phyloP scores from a whole-genome alignment of 257 asterid species.

The Craterostigma plantagineum region DNA sequence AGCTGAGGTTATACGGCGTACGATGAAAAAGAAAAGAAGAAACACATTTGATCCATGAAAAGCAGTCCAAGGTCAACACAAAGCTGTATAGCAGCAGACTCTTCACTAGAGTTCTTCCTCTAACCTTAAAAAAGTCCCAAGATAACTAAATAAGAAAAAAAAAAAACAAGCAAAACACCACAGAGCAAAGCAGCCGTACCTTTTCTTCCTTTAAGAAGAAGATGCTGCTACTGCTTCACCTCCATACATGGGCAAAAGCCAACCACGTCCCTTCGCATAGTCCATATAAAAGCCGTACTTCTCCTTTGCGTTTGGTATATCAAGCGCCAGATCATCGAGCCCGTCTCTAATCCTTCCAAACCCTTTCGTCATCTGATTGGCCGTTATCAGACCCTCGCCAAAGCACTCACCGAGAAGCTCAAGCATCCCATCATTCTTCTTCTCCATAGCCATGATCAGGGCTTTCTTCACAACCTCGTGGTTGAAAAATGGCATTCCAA shows the following conservation, averaged over 20 bases:
- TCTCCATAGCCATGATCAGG: constrained; percentile 97
- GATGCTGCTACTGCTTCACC: no score
- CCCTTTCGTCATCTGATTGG: constrained; percentile 90
- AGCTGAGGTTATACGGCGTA: no score
- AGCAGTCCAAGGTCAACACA: no score
- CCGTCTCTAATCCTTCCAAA: constrained; percentile 75
- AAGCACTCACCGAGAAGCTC: constrained; percentile 63
- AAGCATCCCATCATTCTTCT: constrained; percentile 85
- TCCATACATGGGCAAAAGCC: constrained; percentile 39
- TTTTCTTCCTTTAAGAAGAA: no score
- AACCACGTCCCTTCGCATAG: constrained; percentile 39
- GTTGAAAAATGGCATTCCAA: constrained; percentile 86
- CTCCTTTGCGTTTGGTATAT: constrained; percentile 78
- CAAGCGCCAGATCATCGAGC: constrained; percentile 87
- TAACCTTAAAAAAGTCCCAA: no score
- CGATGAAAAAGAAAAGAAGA: no score
- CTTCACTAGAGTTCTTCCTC: no score
- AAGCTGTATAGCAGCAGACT: no score
- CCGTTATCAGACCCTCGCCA: constrained; percentile 76
- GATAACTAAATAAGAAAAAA: no score
- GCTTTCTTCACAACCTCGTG: constrained; percentile 98
- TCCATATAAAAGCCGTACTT: constrained; percentile 47
- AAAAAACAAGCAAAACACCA: no score
- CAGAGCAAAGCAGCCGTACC: no score
- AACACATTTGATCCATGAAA: no score